Conservation (phyloP, 108 stramenopile genomes). For the Mayamaea pseudoterrestris region DNA sequence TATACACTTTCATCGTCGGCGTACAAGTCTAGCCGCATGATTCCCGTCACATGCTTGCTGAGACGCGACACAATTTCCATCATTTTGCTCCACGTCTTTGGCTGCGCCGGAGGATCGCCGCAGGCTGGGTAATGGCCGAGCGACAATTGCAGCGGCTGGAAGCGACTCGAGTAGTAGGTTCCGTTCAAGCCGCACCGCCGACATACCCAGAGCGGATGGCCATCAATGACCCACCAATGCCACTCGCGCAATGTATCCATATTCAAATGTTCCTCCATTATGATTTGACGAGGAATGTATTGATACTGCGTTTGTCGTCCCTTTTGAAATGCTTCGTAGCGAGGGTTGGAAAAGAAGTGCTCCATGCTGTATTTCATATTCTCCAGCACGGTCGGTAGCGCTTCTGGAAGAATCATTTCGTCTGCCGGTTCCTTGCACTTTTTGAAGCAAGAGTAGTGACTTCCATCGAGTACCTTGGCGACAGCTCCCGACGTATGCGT, state of each 20-base stretch:
- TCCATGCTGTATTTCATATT: too few relatives aligned
- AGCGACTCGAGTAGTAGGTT: conserved; percentile 1
- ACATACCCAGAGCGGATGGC: conserved; percentile 5
- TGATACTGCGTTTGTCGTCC: conserved; percentile 5
- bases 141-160: background rate
- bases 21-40: conserved; percentile 4
- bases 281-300: conserved; percentile 1
- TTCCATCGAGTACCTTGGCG: conserved; percentile 1
- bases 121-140: background rate
- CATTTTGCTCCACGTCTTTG: conserved; percentile 4
- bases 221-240: conserved; percentile 6
- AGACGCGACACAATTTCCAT: background rate
- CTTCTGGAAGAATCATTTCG: too few relatives aligned
- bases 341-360: background rate
- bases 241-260: conserved; percentile 3
- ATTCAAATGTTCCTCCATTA: conserved; percentile 2
- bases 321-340: too few relatives aligned
- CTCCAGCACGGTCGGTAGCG: background rate
- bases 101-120: too few relatives aligned
- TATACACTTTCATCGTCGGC: conserved; percentile 1
- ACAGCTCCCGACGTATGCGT: background rate
- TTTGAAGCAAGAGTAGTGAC: conserved; percentile 9
- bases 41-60: background rate
- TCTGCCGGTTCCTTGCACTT: background rate
- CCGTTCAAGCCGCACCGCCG: conserved; percentile 3